A percentile compares a stretch with the other conserved stretches of the same genome.
Evolutionary conservation across 1,284 basidiomycete species (phyloP).

Genomic region (Salmacisia buchloeana): DNA sequence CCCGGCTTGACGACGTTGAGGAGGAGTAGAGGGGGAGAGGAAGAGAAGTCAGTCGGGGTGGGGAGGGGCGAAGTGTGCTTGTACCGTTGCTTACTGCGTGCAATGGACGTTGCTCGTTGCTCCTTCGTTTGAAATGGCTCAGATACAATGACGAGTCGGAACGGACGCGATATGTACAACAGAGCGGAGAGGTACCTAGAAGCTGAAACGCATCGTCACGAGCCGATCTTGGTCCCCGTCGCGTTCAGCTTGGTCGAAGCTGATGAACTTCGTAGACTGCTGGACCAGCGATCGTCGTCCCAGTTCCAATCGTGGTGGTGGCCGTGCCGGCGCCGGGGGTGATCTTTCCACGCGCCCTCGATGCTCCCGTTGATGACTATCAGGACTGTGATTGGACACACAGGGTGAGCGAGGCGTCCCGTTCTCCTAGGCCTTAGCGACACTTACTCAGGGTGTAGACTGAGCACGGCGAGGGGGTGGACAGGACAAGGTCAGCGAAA

Average conservation of each 20-base stretch:
- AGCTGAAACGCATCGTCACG: background rate
- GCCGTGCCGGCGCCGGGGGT: background rate
- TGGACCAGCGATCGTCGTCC: background rate
- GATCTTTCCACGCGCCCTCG: too few relatives aligned
- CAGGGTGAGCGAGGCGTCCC: background rate
- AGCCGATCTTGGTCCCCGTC: background rate
- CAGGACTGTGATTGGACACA: background rate
- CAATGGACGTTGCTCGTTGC: background rate
- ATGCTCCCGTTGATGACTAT: background rate
- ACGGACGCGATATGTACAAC: too few relatives aligned
- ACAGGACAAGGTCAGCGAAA: background rate
- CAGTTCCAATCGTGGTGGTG: background rate
- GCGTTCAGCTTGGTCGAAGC: background rate
- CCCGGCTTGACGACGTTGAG: background rate
- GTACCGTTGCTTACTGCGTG: background rate
- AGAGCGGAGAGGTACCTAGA: too few relatives aligned
- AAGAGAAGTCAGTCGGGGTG: background rate
- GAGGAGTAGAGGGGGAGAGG: background rate
- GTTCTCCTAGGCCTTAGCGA: background rate
- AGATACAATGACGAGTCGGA: too few relatives aligned
- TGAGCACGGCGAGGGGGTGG: background rate
- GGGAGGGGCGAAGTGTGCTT: background rate
- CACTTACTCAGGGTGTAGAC: constrained; percentile 5
- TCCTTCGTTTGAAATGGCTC: too few relatives aligned
- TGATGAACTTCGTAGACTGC: background rate